Base-by-base conservation (phyloP, 1,284 basidiomycete species). In the Cystobasidium slooffiae region DNA sequence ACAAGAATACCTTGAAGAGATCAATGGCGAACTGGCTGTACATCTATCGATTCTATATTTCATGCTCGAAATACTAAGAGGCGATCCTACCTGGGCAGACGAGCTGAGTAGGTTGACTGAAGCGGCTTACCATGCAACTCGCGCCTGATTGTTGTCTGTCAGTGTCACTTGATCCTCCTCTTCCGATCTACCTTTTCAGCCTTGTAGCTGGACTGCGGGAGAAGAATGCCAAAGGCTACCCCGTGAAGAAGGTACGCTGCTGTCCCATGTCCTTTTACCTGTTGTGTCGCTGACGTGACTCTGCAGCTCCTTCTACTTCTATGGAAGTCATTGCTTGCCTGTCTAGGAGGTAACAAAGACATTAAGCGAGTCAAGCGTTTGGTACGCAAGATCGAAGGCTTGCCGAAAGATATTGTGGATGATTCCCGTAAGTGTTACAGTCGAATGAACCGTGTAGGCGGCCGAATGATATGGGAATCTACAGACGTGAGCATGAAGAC, bases 121-220 rank as follows among this genome's bases (percentile, higher is more conserved):
- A 2, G 7, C 18, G 0, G 24, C 9, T 20, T 14, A 37, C 20
- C 20, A 22, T 18, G 41, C 20, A n/a, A 52, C 1, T 0, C 2
- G 39, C 14, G 24, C 52, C 47, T 43, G 52, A 59, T 14, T 20
- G 22, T 51, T 22, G 46, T 47, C 18, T 62, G 47, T 14, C 76
- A 97, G 94, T 97, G 94, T 90, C 91, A 78, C 86, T 97, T 83
- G 93, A 97, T 67, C 95, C 96, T 3, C 94, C 96, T 8, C 84
- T 99, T 22, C 95, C 96, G 1, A 89, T 97, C 18, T 95, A 94
- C 82, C 86, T 99, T 20, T 92, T 97, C 84, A 90, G 90, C 70
- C 87, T 95, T 68, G 90, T 99, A 9, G 90, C 94, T 20, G 89
- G 90, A 43, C 84, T 99, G 64, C 90, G 94, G 77, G 97, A 99